Percentiles rank a stretch among this genome's conserved stretches.
phyloP scores from a whole-genome alignment of 2,329 filamentous ascomycete species.

The Pseudocercospora pini-densiflorae region DNA sequence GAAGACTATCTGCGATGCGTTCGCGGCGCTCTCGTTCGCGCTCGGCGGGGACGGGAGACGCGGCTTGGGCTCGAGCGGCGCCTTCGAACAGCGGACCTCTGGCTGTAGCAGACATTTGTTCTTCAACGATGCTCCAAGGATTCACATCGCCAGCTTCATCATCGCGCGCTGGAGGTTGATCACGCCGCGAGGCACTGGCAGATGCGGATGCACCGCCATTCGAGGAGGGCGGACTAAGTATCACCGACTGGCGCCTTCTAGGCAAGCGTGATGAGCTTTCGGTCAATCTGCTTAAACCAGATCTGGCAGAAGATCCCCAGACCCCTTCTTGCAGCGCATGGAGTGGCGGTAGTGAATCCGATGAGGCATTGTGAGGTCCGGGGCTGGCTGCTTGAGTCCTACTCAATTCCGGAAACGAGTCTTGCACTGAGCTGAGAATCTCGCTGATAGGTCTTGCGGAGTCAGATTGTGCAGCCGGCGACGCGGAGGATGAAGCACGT shows the following conservation, averaged over 20 bases:
- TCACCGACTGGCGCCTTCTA: constrained; percentile 47
- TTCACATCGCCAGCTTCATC: constrained; percentile 41
- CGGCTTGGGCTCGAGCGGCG: constrained; percentile 29
- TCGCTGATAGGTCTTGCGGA: constrained; percentile 33
- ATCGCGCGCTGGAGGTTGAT: constrained; percentile 11
- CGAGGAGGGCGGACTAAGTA: constrained; percentile 39
- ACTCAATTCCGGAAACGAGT: constrained; percentile 36
- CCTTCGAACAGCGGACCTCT: constrained; percentile 43
- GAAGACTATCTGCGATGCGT: constrained; percentile 21
- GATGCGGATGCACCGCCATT: constrained; percentile 17
- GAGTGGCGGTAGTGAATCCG: constrained; percentile 22
- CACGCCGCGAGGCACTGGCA: constrained; percentile 6
- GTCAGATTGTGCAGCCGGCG: constrained; percentile 19
- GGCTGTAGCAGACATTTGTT: constrained; percentile 43
- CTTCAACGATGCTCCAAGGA: constrained; percentile 55
- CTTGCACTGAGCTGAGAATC: constrained; percentile 32
- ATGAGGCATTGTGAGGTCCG: constrained; percentile 12
- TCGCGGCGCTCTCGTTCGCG: constrained; percentile 13
- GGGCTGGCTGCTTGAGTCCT: constrained; percentile 32
- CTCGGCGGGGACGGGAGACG: constrained; percentile 26
- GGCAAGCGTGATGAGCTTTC: constrained; percentile 36
- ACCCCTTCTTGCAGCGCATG: constrained; percentile 20
- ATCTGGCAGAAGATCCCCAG: constrained; percentile 19
- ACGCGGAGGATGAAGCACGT: constrained; percentile 19
- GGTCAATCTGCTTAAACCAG: constrained; percentile 20